phyloP scores from a whole-genome alignment of 2,329 filamentous ascomycete genomes.

The Xylaria sp. region DNA sequence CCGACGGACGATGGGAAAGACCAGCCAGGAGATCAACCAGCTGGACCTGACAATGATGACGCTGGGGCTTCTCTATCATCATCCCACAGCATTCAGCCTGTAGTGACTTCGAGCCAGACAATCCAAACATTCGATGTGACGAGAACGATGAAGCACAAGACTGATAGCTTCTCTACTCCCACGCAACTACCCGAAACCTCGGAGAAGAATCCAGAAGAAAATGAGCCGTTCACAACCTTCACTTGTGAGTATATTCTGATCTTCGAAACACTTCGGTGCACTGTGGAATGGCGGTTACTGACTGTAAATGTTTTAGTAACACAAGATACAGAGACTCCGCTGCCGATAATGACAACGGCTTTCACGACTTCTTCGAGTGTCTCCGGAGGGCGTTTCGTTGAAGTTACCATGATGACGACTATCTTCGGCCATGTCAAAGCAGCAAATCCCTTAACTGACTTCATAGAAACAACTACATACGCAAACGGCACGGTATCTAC shows the following conservation, averaged over 20 bases:
- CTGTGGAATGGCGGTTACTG: not conserved
- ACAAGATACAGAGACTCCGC: not conserved
- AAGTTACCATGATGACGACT: conserved; percentile 35
- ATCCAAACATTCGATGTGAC: not conserved
- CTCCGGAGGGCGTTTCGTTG: conserved; percentile 23
- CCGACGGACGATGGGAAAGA: not conserved
- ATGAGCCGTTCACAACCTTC: conserved; percentile 27
- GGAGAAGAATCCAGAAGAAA: not conserved
- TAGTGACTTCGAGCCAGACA: not conserved
- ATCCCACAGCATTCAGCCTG: not conserved
- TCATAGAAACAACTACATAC: conserved; percentile 25
- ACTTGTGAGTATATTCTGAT: conserved; percentile 17
- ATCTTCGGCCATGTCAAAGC: conserved; percentile 34
- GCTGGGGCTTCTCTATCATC: not conserved
- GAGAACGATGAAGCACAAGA: not conserved
- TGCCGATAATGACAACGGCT: conserved; percentile 36
- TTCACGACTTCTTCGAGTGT: conserved; percentile 37
- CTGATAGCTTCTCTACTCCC: not conserved
- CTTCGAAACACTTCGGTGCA: not conserved
- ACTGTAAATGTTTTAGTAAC: conserved; percentile 24
- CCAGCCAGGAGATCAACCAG: not conserved
- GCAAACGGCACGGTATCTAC: conserved; percentile 36
- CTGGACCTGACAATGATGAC: not conserved
- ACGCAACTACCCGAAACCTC: not conserved
- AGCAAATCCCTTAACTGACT: conserved; percentile 29